Evolutionary conservation across 306 rosid species (phyloP).

Genomic region (Pueraria montana): DNA sequence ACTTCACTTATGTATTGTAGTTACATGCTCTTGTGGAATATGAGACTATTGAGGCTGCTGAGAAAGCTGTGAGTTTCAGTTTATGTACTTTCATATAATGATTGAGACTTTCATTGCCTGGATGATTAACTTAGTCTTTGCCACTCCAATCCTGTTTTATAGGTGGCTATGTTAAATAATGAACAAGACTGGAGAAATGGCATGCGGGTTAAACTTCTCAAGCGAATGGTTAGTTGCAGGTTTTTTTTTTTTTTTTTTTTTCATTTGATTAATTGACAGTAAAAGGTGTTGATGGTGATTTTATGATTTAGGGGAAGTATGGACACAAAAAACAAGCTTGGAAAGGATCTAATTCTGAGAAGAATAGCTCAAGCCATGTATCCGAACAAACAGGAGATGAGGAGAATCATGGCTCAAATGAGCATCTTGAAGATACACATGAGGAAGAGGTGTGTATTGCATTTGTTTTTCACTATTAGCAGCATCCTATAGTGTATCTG

Average conservation of each 20-base stretch:
- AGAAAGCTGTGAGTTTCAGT: conserved; percentile 84
- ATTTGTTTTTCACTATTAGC: conserved; percentile 1
- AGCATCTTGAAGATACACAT: conserved; percentile 69
- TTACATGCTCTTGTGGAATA: conserved; percentile 93
- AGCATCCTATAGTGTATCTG: background rate
- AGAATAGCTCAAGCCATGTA: conserved; percentile 57
- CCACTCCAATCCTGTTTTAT: conserved; percentile 35
- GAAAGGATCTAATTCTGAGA: conserved; percentile 76
- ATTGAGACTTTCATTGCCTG: conserved; percentile 20
- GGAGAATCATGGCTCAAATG: conserved; percentile 68
- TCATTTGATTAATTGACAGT: conserved; percentile 11
- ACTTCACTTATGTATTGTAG: conserved; percentile 49
- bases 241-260: background rate
- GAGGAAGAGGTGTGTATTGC: conserved; percentile 76
- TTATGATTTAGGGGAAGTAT: conserved; percentile 67
- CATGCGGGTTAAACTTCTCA: conserved; percentile 90
- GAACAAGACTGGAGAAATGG: conserved; percentile 97
- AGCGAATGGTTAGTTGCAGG: conserved; percentile 63
- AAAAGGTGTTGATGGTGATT: conserved; percentile 38
- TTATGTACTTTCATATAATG: conserved; percentile 36
- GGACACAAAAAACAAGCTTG: conserved; percentile 77
- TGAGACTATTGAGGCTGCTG: conserved; percentile 89
- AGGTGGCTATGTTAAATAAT: conserved; percentile 84
- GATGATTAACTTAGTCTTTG: conserved; percentile 31
- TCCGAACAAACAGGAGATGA: conserved; percentile 70